phyloP scores from a whole-genome alignment of 140 eudicot species.

The Oenanthe javanica region DNA sequence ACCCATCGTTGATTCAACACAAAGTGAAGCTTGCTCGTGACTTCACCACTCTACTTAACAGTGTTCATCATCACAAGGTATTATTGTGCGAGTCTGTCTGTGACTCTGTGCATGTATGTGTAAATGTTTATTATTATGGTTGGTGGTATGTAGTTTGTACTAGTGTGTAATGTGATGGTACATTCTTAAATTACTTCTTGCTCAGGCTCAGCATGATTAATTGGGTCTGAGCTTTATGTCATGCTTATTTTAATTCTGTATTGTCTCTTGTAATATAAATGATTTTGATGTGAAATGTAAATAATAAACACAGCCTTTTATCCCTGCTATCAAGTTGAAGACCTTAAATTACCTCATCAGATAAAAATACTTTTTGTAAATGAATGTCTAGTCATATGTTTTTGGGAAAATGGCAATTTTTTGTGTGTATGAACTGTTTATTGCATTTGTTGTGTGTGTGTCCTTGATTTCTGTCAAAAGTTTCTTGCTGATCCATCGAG shows the following conservation, averaged over 20 bases:
- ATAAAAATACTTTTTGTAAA: not conserved
- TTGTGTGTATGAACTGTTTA: not conserved
- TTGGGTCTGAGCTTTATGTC: not conserved
- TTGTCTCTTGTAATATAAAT: not conserved
- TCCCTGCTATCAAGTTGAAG: not conserved
- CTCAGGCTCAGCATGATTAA: not conserved
- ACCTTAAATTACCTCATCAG: not conserved
- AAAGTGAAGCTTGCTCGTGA: constrained; percentile 63
- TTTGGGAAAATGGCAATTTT: not conserved
- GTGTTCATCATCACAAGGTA: constrained; percentile 88
- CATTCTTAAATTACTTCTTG: not conserved
- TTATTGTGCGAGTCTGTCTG: not conserved
- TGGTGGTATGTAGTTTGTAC: not conserved
- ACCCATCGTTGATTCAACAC: constrained; percentile 37
- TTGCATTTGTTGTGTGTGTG: not conserved
- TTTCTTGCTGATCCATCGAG: not conserved
- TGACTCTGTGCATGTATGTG: not conserved
- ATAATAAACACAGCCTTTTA: not conserved
- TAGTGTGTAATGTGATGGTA: not conserved
- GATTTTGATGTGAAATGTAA: not conserved
- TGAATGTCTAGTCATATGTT: not conserved
- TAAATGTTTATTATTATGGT: not conserved
- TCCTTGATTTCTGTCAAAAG: not conserved
- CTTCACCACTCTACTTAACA: constrained; percentile 59
- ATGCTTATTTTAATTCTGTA: not conserved